A percentile compares a stretch with the other conserved stretches of the same genome.
These are phyloP conservation scores for Rhododendron vialii DNA, from an alignment of 148 eudicot genomes.

Conservation along the genomic window DNA sequence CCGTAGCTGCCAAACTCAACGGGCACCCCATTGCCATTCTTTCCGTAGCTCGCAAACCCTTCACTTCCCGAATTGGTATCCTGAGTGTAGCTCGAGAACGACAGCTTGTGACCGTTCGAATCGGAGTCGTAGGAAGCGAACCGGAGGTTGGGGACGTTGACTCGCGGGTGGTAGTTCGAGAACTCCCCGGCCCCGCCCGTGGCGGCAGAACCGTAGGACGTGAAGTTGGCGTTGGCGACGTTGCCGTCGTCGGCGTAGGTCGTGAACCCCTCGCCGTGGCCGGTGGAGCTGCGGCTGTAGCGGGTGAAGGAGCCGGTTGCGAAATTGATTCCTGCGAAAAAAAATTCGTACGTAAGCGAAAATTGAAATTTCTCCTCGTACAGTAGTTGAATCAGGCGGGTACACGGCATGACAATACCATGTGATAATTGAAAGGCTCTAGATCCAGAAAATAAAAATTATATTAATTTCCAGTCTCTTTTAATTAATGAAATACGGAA, in stretches of 20 bases:
- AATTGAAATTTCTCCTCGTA: background rate
- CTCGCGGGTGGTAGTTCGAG: constrained; percentile 51
- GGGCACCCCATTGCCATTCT: constrained; percentile 58
- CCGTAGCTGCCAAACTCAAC: constrained; percentile 42
- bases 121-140: constrained; percentile 50
- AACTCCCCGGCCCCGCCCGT: constrained; percentile 79
- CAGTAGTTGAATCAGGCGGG: too few relatives aligned
- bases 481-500: too few relatives aligned
- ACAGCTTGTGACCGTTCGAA: constrained; percentile 45
- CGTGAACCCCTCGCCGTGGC: constrained; percentile 56
- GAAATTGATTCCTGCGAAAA: constrained; percentile 17
- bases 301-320: constrained; percentile 51
- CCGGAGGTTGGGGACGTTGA: constrained; percentile 60
- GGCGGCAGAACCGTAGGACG: constrained; percentile 48
- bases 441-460: too few relatives aligned
- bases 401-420: background rate
- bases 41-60: constrained; percentile 56
- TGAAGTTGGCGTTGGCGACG: constrained; percentile 59
- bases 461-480: too few relatives aligned
- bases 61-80: constrained; percentile 75
- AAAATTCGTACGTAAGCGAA: too few relatives aligned
- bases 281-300: constrained; percentile 56
- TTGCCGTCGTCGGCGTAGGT: constrained; percentile 62
- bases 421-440: background rate
- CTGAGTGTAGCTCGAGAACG: constrained; percentile 51